Percentiles rank a stretch among this genome's conserved stretches.
Evolutionary conservation across 169 alveolate species (phyloP).

Genomic region (Eimeria brunetti): DNA sequence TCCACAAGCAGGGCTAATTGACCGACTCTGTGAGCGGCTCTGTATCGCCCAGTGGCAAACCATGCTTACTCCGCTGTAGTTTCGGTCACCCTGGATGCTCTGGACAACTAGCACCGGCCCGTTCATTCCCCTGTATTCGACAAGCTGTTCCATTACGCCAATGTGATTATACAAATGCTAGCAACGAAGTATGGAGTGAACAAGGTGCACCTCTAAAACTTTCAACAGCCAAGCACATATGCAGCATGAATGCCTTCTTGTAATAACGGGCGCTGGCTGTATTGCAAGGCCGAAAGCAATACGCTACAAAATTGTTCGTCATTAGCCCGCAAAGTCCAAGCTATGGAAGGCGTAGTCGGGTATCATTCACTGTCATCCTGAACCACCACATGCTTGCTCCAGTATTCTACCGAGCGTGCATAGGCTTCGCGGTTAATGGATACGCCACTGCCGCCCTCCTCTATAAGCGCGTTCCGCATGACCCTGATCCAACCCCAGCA

Average conservation of each 20-base stretch:
- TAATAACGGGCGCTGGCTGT: not conserved
- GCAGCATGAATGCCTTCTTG: not conserved
- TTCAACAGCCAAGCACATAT: not conserved
- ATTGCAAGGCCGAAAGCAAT: not conserved
- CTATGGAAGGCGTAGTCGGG: not conserved
- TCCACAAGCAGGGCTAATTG: not conserved
- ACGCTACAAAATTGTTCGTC: not conserved
- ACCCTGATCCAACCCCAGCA: slow-evolving; percentile 78
- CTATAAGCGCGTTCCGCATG: slow-evolving; percentile 97
- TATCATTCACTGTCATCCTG: slow-evolving; percentile 62
- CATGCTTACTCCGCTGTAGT: not conserved
- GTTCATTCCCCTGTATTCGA: not conserved
- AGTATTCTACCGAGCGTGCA: slow-evolving; percentile 95
- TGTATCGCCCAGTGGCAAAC: not conserved
- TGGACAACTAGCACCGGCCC: not conserved
- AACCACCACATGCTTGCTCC: slow-evolving; percentile 96
- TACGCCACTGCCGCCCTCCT: slow-evolving; percentile 99
- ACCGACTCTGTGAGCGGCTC: not conserved
- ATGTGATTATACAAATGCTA: not conserved
- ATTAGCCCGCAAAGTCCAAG: not conserved
- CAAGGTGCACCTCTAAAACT: not conserved
- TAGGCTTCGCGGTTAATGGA: slow-evolving; percentile 94
- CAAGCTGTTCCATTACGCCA: not conserved
- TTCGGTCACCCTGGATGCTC: not conserved
- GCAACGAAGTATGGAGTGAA: not conserved